Conservation (phyloP, 331 rosid genomes). For the Acacia pycnantha region DNA sequence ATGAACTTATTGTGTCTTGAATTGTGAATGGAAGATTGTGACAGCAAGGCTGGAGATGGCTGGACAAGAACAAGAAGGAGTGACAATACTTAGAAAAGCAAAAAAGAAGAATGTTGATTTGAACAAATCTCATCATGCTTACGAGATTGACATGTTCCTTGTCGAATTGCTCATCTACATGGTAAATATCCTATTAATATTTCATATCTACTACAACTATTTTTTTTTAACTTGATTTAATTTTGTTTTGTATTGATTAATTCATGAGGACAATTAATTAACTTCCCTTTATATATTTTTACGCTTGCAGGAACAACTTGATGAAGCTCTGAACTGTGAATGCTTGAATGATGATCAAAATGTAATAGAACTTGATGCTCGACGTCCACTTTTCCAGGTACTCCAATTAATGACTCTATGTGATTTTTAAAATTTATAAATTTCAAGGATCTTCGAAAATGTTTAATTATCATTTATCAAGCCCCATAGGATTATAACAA, state of each 20-base stretch:
- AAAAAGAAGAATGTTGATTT: neutral
- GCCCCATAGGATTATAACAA: neutral
- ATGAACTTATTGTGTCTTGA: no score
- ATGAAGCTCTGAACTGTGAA: neutral
- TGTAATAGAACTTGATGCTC: slow-evolving; percentile 40
- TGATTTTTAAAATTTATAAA: neutral
- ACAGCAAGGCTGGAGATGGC: slow-evolving; percentile 58
- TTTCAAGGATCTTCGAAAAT: no score
- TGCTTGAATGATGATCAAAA: slow-evolving; percentile 41
- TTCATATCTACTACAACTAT: neutral
- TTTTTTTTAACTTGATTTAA: neutral
- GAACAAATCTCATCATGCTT: slow-evolving; percentile 34
- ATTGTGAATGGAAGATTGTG: slow-evolving; percentile 34
- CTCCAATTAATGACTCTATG: neutral
- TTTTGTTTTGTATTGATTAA: neutral
- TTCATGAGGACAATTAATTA: neutral
- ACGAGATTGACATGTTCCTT: slow-evolving; percentile 63
- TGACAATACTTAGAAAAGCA: slow-evolving; percentile 26
- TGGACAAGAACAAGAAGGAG: slow-evolving; percentile 49
- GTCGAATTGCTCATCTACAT: slow-evolving; percentile 53
- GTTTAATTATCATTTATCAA: neutral
- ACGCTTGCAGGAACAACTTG: slow-evolving; percentile 42
- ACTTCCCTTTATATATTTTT: neutral
- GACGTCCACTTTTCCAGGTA: slow-evolving; percentile 64
- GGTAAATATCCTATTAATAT: slow-evolving; percentile 1